These are phyloP conservation scores for Pestalotiopsis sp. DNA, from an alignment of 2,329 filamentous ascomycete genomes.

Conservation along the genomic window DNA sequence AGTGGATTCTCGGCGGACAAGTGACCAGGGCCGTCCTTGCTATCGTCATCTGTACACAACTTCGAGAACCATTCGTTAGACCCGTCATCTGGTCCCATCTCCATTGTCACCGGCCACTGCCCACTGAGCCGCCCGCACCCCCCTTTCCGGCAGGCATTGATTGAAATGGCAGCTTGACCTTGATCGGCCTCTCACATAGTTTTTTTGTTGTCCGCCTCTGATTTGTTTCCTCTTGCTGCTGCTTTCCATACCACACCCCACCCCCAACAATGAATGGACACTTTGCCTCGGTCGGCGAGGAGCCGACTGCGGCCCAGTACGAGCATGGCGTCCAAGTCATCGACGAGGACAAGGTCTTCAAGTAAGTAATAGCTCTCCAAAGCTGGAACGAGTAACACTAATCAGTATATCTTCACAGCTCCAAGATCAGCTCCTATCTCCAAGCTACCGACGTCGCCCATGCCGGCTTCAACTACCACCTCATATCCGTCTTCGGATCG, in stretches of 20 bases:
- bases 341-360: slow-evolving; percentile 95
- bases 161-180: background rate
- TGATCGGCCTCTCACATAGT: background rate
- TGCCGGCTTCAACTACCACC: slow-evolving; percentile 97
- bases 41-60: slow-evolving; percentile 11
- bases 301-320: slow-evolving; percentile 68
- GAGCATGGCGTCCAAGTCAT: slow-evolving; percentile 97
- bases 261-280: slow-evolving; percentile 70
- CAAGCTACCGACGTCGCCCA: slow-evolving; percentile 77
- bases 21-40: slow-evolving; percentile 7
- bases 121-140: background rate
- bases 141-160: background rate
- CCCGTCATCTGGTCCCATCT: slow-evolving; percentile 15
- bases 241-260: slow-evolving; percentile 11
- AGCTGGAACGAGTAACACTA: slow-evolving; percentile 15
- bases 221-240: slow-evolving; percentile 2
- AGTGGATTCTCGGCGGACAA: background rate
- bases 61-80: slow-evolving; percentile 9
- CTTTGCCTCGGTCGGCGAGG: slow-evolving; percentile 73
- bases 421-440: slow-evolving; percentile 81
- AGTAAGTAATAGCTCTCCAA: slow-evolving; percentile 61
- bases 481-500: slow-evolving; percentile 98
- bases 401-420: slow-evolving; percentile 48
- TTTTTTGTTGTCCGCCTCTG: too few relatives aligned
- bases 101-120: background rate